Base-by-base conservation (phyloP, 257 asterid species). In the Cynanchum wilfordii region DNA sequence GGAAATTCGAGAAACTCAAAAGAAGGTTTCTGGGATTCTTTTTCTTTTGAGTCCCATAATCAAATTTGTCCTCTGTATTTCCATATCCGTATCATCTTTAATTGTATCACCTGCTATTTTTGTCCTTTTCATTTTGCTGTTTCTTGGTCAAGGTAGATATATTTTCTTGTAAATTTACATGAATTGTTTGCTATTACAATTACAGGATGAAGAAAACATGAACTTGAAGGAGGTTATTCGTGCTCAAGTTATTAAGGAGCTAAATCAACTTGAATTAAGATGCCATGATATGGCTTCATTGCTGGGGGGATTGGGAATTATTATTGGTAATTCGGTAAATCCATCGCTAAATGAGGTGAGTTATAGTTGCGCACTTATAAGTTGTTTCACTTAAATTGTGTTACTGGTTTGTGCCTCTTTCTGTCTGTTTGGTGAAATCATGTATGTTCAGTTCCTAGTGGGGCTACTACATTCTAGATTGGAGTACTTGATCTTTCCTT, bases 131-230 rank as follows among this genome's bases (percentile, higher is more conserved):
- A 4, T 55, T 22, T 5, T 42, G 1, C 5, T 36, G 57, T 67
- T 55, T 20, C 27, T 42, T 68, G 52, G 65, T 59, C 25, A 47
- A 9, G 25, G 55, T 42, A 30, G 49, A 58, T 52, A 69, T 40
- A 30, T 64, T 54, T 68, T 59, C 70, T 66, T 69, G 27, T 33
- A 45, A 22, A 69, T 36, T 7, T 25, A 71, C 76, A 51, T 49
- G 68, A 55, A 58, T 68, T 55, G 51, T 69, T 52, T 73, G 8
- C 66, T 47, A 36, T 76, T n/a, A 64, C 42, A 51, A 76, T 76
- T 80, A 25, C 78, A 95, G 99, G 96, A 87, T 81, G 90, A 80
- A 82, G 99, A 95, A 75, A 87, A 89, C 79, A 83, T 89, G 97
- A 90, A 87, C 82, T 33, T 87, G 84, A 95, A 85, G 88, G 99